Evolutionary conservation across 768 basidiomycete genomes (phyloP).

Genomic region (Pholiota microspora): DNA sequence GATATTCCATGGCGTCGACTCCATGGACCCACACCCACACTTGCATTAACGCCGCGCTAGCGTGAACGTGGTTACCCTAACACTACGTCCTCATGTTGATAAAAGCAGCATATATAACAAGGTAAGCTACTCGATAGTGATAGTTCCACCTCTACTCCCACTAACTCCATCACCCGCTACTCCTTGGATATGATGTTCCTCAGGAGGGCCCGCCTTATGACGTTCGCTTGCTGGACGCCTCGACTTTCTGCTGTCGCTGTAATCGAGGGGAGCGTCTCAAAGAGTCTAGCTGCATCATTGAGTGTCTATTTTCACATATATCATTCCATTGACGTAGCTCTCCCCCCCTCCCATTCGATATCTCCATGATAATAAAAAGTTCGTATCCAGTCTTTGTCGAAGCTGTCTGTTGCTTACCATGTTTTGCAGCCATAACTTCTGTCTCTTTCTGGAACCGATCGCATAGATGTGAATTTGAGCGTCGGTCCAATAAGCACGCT

Average conservation of each 20-base stretch:
- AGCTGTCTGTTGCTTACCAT: background rate
- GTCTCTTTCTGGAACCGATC: background rate
- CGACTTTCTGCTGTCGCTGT: too few relatives aligned
- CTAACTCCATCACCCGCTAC: background rate
- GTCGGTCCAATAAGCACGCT: background rate
- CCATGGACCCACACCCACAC: background rate
- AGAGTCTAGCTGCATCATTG: background rate
- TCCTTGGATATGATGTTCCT: too few relatives aligned
- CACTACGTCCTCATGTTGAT: constrained; percentile 16
- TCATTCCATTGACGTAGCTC: background rate
- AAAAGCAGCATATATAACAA: constrained; percentile 10
- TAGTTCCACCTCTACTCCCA: background rate
- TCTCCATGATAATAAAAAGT: background rate
- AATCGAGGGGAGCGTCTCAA: too few relatives aligned
- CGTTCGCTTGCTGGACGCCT: too few relatives aligned
- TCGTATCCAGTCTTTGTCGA: background rate
- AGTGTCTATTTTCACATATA: background rate
- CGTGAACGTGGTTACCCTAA: constrained; percentile 12
- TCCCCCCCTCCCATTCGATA: background rate
- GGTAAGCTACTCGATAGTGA: background rate
- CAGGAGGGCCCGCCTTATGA: too few relatives aligned
- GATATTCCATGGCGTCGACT: background rate
- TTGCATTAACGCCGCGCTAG: constrained; percentile 11
- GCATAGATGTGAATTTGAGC: background rate
- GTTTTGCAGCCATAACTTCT: background rate